A percentile compares a stretch with the other conserved stretches of the same genome.
Conservation (phyloP, 2,329 filamentous ascomycete genomes). For the Ramularia endophylla region DNA sequence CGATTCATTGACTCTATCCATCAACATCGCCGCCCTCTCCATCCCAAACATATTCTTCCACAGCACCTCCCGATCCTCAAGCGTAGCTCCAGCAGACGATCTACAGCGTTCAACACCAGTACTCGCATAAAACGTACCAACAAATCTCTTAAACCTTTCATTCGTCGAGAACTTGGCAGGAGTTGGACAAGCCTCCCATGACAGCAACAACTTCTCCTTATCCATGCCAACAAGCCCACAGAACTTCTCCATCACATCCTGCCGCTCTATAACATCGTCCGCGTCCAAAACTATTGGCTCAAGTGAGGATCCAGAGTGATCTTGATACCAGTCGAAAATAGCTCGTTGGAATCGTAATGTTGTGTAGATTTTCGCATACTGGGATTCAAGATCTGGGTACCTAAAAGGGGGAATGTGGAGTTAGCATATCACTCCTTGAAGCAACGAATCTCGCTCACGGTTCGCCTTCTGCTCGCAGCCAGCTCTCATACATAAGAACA, state of each 20-base stretch:
- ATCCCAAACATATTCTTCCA: slow-evolving; percentile 5
- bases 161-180: background rate
- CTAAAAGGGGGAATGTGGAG: too few species aligned
- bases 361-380: slow-evolving; percentile 3
- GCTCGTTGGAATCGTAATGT: slow-evolving; percentile 3
- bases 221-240: slow-evolving; percentile 5
- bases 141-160: slow-evolving; percentile 4
- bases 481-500: slow-evolving; percentile 6
- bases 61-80: slow-evolving; percentile 1
- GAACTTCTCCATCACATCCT: background rate
- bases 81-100: background rate
- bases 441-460: background rate
- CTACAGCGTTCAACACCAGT: slow-evolving; percentile 2
- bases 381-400: background rate
- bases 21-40: slow-evolving; percentile 2
- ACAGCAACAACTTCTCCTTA: background rate
- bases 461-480: slow-evolving; percentile 6
- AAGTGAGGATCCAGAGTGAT: background rate
- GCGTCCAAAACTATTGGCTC: slow-evolving; percentile 6
- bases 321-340: slow-evolving; percentile 8
- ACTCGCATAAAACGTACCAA: background rate
- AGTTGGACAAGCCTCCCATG: background rate
- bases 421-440: too few species aligned
- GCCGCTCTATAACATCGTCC: slow-evolving; percentile 6
- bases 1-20: slow-evolving; percentile 1